Percentiles rank a stretch among this genome's conserved stretches.
These are phyloP conservation scores for Aphanomyces cochlioides DNA, from an alignment of 352 stramenopile genomes.

Conservation along the genomic window DNA sequence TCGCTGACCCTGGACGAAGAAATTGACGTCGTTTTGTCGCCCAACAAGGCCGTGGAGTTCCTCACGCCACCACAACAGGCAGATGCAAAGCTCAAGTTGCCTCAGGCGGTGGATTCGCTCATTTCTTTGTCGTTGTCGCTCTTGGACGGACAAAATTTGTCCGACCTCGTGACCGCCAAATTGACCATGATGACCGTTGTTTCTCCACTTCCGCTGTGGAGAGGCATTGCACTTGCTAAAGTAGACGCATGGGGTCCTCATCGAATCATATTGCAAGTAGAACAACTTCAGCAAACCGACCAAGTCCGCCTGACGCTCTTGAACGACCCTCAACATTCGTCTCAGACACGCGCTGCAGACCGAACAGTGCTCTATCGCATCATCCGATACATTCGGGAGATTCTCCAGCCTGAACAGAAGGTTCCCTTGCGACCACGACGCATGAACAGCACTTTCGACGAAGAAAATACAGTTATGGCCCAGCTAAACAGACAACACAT, in stretches of 20 bases:
- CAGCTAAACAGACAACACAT: neutral
- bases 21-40: neutral
- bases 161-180: neutral
- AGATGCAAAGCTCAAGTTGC: neutral
- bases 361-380: slow-evolving; percentile 23
- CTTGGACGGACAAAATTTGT: slow-evolving; percentile 7
- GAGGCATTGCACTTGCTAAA: slow-evolving; percentile 13
- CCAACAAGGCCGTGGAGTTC: slow-evolving; percentile 11
- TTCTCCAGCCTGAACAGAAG: slow-evolving; percentile 23
- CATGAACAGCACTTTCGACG: slow-evolving; percentile 27
- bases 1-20: slow-evolving; percentile 9
- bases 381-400: slow-evolving; percentile 17
- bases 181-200: slow-evolving; percentile 23
- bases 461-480: neutral
- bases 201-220: slow-evolving; percentile 16
- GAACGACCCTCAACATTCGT: neutral
- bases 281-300: slow-evolving; percentile 26
- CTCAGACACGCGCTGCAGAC: neutral
- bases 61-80: neutral
- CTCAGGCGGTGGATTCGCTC: neutral
- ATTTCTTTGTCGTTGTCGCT: slow-evolving; percentile 22
- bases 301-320: slow-evolving; percentile 27
- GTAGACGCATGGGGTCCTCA: slow-evolving; percentile 23
- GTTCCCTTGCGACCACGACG: slow-evolving; percentile 22
- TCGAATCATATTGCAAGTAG: slow-evolving; percentile 1